phyloP scores from a whole-genome alignment of 495 filamentous ascomycete species.

The Talaromyces borbonicus region DNA sequence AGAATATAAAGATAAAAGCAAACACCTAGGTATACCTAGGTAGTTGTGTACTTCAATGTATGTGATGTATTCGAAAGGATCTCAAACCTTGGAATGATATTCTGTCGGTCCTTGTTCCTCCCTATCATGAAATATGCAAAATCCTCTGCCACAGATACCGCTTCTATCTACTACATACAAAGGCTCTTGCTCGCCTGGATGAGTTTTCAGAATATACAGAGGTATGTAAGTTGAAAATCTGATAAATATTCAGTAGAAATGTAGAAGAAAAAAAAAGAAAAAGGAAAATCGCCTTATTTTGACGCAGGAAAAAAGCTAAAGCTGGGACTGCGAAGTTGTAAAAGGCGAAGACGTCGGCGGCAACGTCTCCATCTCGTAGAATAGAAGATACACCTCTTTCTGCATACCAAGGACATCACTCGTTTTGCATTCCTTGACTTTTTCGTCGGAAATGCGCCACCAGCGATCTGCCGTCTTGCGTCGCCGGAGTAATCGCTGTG shows the following conservation, averaged over 20 bases:
- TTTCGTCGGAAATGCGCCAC: conserved; percentile 98
- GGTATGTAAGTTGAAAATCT: background rate
- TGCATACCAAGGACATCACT: conserved; percentile 88
- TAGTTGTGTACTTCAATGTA: too few relatives aligned
- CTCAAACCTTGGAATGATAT: too few relatives aligned
- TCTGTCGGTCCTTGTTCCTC: too few relatives aligned
- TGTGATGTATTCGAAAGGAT: too few relatives aligned
- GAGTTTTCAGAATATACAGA: background rate
- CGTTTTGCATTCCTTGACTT: conserved; percentile 87
- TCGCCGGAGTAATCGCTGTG: conserved; percentile 33
- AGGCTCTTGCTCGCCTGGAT: too few relatives aligned
- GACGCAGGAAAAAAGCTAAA: too few relatives aligned
- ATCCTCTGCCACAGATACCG: too few relatives aligned
- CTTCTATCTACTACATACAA: too few relatives aligned
- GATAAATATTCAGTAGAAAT: background rate
- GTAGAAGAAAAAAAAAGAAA: background rate
- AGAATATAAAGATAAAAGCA: too few relatives aligned
- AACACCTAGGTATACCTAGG: too few relatives aligned
- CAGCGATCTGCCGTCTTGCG: conserved; percentile 63
- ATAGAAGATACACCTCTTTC: conserved; percentile 88
- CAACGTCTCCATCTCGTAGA: conserved; percentile 72
- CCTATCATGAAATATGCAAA: too few relatives aligned
- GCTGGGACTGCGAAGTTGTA: background rate
- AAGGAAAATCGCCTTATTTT: conserved; percentile 1
- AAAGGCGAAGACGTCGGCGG: background rate